Conservation (phyloP, 2,329 filamentous ascomycete species). For the Penicillium nordicum region DNA sequence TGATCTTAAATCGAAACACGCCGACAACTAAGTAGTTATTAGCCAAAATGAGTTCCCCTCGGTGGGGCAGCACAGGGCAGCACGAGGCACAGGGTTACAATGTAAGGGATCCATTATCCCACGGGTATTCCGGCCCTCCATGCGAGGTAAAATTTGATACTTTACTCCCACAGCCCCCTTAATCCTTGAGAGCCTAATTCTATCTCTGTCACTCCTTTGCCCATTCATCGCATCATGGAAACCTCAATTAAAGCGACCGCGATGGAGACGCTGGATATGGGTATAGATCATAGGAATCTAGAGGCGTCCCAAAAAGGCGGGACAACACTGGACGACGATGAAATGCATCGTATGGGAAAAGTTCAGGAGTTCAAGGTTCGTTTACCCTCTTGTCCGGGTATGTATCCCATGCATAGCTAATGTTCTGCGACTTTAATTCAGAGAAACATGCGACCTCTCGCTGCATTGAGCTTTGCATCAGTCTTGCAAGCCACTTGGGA, state of each 20-base stretch:
- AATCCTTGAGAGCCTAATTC: neutral
- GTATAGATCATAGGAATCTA: neutral
- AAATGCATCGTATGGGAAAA: slow-evolving; percentile 33
- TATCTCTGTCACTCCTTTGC: neutral
- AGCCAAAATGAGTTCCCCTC: neutral
- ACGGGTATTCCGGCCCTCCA: neutral
- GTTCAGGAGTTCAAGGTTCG: slow-evolving; percentile 24
- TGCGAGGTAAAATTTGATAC: neutral
- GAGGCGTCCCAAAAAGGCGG: slow-evolving; percentile 3
- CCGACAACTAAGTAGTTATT: neutral
- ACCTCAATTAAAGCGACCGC: neutral
- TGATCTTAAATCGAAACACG: neutral
- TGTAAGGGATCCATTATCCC: neutral
- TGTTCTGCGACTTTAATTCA: slow-evolving; percentile 4
- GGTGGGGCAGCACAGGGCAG: neutral
- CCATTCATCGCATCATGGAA: neutral
- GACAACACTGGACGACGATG: slow-evolving; percentile 21
- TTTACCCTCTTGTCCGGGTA: neutral
- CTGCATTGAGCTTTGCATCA: slow-evolving; percentile 35
- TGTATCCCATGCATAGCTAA: neutral
- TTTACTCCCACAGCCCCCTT: neutral
- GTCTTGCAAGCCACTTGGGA: slow-evolving; percentile 40
- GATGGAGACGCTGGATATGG: slow-evolving; percentile 9
- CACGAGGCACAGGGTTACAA: neutral
- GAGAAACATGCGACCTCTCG: slow-evolving; percentile 33